Evolutionary conservation across 331 rosid genomes (phyloP), one percentile per base, ranked within the genome.

Genomic region (Ulmus americana): DNA sequence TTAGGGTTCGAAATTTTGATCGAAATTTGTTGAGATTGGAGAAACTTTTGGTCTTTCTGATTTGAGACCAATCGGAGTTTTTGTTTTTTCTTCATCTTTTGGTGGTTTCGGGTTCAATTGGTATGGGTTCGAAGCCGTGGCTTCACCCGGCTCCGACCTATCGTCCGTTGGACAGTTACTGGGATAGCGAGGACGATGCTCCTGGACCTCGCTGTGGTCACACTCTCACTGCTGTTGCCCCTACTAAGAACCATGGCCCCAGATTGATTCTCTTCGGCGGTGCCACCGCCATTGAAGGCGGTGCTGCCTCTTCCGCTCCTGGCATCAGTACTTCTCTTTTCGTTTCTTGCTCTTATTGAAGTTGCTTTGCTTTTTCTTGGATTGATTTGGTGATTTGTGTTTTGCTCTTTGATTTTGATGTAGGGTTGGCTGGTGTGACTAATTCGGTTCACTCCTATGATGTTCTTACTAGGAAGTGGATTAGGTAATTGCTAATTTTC

Each of bases 211-310:
- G 99, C 10, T 90, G 97, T 47, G 83, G 43, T 7, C 99, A 94
- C 77, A 90, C 97, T 0, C 92, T 94, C 64, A 94, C 99, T 8
- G 87, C 90, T 70, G 90, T 94, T 10, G 97, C 96, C 11, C 80
- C 99, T 75, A 84, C 95, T 42, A 90, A 90, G 78, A 66, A 96
- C 0, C 85, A 68, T 1, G 99, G 99, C 11, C 88, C 97, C 0
- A 90, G 96, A 5, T 83, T 94, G 56, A 94, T 94, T 75, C 86
- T 94, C n/a, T 94, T 94, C 11, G 97, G 99, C 9, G 99, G 97
- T n/a, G 87, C 97, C 74, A 94, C 99, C 35, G 99, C 99, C 74
- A 87, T 94, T 64, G 99, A 94, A 75, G 97, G 97, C 77, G 95
- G 96, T 54, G 83, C 83, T 0, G 64, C 82, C 61, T 75, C 96